Evolutionary conservation across 192 early-diverging fungal species (phyloP).

Genomic region (Rhizoclosmatium sp.): DNA sequence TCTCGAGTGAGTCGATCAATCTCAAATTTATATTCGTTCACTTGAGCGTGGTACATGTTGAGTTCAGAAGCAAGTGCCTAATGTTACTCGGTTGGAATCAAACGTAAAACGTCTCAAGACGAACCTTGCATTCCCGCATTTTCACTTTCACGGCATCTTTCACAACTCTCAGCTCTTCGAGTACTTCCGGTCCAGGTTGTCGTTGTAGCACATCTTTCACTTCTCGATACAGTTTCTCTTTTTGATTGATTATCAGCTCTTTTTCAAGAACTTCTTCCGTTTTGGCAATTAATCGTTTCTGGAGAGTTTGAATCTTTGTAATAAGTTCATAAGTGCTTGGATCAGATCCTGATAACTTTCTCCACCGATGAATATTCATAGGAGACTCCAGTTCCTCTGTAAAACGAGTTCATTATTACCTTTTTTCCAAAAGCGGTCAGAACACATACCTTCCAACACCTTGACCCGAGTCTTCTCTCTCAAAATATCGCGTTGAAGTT

Average conservation of each 20-base stretch:
- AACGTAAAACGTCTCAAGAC: neutral
- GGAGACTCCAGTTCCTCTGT: slow-evolving; percentile 71
- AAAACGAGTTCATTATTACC: neutral
- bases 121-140: slow-evolving; percentile 61
- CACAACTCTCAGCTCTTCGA: slow-evolving; percentile 60
- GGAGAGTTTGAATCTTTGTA: slow-evolving; percentile 68
- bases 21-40: slow-evolving; percentile 69
- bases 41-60: slow-evolving; percentile 73
- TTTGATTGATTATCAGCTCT: slow-evolving; percentile 65
- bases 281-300: slow-evolving; percentile 66
- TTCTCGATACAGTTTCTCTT: slow-evolving; percentile 66
- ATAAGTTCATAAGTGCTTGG: slow-evolving; percentile 69
- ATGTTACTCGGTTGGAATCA: neutral
- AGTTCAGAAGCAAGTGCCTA: slow-evolving; percentile 69
- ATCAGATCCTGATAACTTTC: slow-evolving; percentile 65
- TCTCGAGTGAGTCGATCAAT: slow-evolving; percentile 63
- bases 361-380: slow-evolving; percentile 71
- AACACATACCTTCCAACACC: slow-evolving; percentile 61
- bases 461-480: slow-evolving; percentile 65
- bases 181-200: slow-evolving; percentile 64
- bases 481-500: slow-evolving; percentile 64
- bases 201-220: slow-evolving; percentile 65
- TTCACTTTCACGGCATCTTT: slow-evolving; percentile 60
- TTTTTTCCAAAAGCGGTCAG: neutral
- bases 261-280: slow-evolving; percentile 72